Base-by-base conservation (phyloP, 1,139 yeast species). In the Candida mesenterica region DNA sequence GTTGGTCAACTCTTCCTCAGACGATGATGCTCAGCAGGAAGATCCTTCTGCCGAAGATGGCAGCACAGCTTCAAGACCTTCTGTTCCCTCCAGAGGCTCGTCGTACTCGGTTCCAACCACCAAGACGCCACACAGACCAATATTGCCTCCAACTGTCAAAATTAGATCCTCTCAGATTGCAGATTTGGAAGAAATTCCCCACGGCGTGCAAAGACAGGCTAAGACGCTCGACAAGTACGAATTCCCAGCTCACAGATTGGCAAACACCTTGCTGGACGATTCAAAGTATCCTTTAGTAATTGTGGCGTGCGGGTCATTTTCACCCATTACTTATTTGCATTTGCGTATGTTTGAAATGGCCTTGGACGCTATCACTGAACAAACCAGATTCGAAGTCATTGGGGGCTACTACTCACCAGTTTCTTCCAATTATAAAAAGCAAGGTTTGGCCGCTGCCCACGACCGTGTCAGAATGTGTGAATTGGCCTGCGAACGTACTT, bases 391-490 rank as follows among this genome's bases (percentile, higher is more conserved):
- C 52, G 98, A 94, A 61, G 96, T 92, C 24, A 77, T 92, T 50
- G 99, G 97, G 13, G 99, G 98, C 1, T 92, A 82, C 65, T 94
- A 87, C 62, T 85, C 96, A n/a, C 99, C 99, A 0, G 99, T 92
- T 7, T 79, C 90, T 37, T 96, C 92, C 50, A 89, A 89, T 59
- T 92, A 92, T 65, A 81, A 83, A 57, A 94, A 92, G 59, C 89
- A 88, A 33, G 99, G 99, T 0, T 68, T 92, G 38, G 97, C 98
- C 0, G 79, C 86, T 0, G 77, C 97, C 0, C 73, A 71, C 44
- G 96, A 92, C 61, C 75, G 99, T 40, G 98, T 92, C 8, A 72
- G 97, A 37, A 92, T 92, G 98, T 90, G 98, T 61, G 97, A 94
- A 59, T 70, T 92, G 56, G 98, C 97, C 0, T 90, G 98, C 61